Conservation (phyloP, 106 monocot genomes). For the Platanthera zijinensis region DNA sequence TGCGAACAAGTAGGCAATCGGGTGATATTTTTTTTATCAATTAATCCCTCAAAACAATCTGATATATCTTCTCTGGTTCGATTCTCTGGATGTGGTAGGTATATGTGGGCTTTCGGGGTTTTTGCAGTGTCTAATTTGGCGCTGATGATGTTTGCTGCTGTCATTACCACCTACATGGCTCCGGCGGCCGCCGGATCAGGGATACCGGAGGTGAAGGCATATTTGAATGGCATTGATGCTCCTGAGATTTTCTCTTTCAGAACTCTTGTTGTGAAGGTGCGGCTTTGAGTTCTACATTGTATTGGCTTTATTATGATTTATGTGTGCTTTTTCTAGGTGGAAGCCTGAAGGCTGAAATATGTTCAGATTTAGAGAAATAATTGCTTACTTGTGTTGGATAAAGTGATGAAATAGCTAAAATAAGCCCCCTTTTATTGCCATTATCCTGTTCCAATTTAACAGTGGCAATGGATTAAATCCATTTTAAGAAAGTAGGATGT, state of each 20-base stretch:
- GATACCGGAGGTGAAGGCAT: constrained; percentile 78
- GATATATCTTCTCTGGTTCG: neutral
- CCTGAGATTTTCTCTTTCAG: constrained; percentile 47
- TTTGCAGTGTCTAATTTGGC: constrained; percentile 46
- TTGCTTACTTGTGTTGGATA: no score
- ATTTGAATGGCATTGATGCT: constrained; percentile 73
- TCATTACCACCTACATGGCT: constrained; percentile 46
- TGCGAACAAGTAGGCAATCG: constrained; percentile 16
- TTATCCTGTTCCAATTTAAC: neutral
- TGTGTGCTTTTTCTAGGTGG: neutral
- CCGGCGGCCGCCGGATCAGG: constrained; percentile 75
- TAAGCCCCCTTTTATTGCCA: no score
- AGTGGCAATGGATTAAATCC: neutral
- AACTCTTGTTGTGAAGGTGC: constrained; percentile 66
- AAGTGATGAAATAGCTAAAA: no score
- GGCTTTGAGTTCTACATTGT: neutral
- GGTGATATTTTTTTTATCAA: neutral
- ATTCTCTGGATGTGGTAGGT: constrained; percentile 22
- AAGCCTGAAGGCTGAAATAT: neutral
- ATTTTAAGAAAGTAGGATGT: neutral
- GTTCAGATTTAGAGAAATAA: neutral
- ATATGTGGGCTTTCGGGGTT: constrained; percentile 35
- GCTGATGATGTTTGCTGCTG: constrained; percentile 46
- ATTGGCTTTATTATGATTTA: neutral
- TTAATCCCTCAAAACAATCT: neutral